Evolutionary conservation across 495 filamentous ascomycete species (phyloP).

Genomic region (Jackrogersella multiformis): DNA sequence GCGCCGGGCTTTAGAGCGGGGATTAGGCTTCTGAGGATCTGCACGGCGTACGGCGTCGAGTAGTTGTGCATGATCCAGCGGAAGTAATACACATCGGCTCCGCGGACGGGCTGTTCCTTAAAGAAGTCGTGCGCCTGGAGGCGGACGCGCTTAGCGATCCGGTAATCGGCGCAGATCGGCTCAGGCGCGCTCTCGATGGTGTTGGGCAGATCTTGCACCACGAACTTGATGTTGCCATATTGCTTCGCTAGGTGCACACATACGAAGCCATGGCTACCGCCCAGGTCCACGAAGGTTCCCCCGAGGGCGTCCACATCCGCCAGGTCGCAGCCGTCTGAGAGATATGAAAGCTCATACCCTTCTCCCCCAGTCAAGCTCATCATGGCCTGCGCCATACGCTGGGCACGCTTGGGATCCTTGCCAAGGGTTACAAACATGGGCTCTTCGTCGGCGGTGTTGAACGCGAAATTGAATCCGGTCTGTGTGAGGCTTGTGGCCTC

Average conservation of each 20-base stretch:
- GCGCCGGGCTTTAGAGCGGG: constrained; percentile 65
- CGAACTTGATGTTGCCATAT: constrained; percentile 60
- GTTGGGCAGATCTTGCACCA: constrained; percentile 66
- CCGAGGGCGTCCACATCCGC: constrained; percentile 49
- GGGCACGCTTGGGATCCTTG: constrained; percentile 55
- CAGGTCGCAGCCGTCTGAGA: constrained; percentile 56
- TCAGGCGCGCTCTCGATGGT: constrained; percentile 57
- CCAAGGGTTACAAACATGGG: constrained; percentile 62
- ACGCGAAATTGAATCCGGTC: constrained; percentile 60
- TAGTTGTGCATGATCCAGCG: constrained; percentile 70
- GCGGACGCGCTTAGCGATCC: constrained; percentile 53
- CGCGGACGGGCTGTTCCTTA: constrained; percentile 60
- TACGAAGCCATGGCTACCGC: constrained; percentile 65
- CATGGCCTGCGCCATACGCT: constrained; percentile 65
- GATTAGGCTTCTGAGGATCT: constrained; percentile 61
- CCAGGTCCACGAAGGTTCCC: constrained; percentile 63
- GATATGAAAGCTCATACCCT: constrained; percentile 58
- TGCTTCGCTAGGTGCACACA: constrained; percentile 56
- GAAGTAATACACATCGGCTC: constrained; percentile 66
- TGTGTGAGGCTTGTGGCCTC: constrained; percentile 53
- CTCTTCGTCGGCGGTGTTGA: constrained; percentile 57
- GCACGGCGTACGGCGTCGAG: constrained; percentile 64
- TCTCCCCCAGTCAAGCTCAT: constrained; percentile 56
- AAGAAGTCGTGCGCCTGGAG: constrained; percentile 66
- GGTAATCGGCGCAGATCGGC: constrained; percentile 49